Base-by-base conservation (phyloP, 495 filamentous ascomycete species). In the Tuber brumale region DNA sequence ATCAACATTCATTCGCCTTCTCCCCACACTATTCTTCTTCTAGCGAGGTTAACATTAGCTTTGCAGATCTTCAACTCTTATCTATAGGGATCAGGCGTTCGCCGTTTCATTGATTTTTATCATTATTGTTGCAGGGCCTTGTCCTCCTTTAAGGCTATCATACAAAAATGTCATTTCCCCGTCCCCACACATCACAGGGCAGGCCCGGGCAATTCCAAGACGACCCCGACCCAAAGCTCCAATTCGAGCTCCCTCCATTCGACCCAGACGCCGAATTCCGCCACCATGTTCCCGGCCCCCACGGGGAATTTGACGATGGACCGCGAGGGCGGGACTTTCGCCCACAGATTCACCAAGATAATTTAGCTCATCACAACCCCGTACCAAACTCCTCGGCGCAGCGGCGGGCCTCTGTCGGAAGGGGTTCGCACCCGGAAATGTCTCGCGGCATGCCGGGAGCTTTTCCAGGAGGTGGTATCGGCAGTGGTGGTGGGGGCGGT, bases 341-440 rank as follows among this genome's bases (percentile, higher is more conserved):
- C 45, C 69, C 78, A 9, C 73, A 79, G 70, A 51, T 80, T n/a
- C 78, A 80, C n/a, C 78, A 80, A 57, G 78, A 80, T 8, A 21
- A 42, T 19, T 61, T 42, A 35, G 42, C 78, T 10, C 57, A 41
- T 10, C 69, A 72, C 41, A 70, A 72, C 43, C 37, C 43, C 27
- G 71, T 48, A 27, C 66, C 66, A 42, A 76, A 39, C 23, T 46
- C 75, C 27, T 72, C 76, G 1, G 71, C 39, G 5, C 77, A 27
- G 39, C 45, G 70, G 41, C 71, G 77, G 41, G 71, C 75, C 61
- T 71, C 75, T 21, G 71, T 74, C 23, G 77, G 77, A 46, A 77
- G 77, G 46, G 44, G 75, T 8, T 35, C 71, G 57, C 35, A 39
- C 70, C 27, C 72, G 37, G 72, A 71, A 70, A 43, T 45, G 21